These are phyloP conservation scores for Caryocar brasiliense DNA, from an alignment of 441 rosid species.

Conservation along the genomic window DNA sequence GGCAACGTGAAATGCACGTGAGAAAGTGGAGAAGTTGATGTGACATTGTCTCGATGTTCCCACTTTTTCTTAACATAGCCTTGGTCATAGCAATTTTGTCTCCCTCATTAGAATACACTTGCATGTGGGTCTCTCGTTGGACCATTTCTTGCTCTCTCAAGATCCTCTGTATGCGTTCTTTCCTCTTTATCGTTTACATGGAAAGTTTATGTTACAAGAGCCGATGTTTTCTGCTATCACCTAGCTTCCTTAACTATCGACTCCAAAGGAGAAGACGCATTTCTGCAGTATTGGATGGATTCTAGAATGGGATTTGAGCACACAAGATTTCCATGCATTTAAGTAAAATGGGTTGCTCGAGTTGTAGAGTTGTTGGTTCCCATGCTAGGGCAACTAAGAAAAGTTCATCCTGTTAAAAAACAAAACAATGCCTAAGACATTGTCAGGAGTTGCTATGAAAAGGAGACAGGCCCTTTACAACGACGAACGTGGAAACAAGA, in stretches of 20 bases:
- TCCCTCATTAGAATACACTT: neutral
- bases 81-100: slow-evolving; percentile 14
- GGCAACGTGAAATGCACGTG: slow-evolving; percentile 13
- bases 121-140: slow-evolving; percentile 10
- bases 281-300: neutral
- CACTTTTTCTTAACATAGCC: slow-evolving; percentile 8
- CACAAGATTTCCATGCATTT: neutral
- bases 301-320: neutral
- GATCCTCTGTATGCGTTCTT: neutral
- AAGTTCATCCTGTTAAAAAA: too few relatives aligned
- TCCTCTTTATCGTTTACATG: too few relatives aligned
- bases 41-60: slow-evolving; percentile 12
- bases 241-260: too few relatives aligned
- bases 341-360: neutral
- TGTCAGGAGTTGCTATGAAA: slow-evolving; percentile 8
- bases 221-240: too few relatives aligned
- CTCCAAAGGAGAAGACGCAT: too few relatives aligned
- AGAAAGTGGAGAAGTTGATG: slow-evolving; percentile 13
- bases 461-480: slow-evolving; percentile 3
- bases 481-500: slow-evolving; percentile 12
- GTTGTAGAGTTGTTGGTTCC: neutral
- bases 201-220: too few relatives aligned
- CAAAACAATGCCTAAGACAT: slow-evolving; percentile 4
- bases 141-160: neutral
- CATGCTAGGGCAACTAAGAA: slow-evolving; percentile 6